A percentile compares a stretch with the other conserved stretches of the same genome.
Evolutionary conservation across 345 rosid genomes (phyloP).

Genomic region (Dimocarpus longan): DNA sequence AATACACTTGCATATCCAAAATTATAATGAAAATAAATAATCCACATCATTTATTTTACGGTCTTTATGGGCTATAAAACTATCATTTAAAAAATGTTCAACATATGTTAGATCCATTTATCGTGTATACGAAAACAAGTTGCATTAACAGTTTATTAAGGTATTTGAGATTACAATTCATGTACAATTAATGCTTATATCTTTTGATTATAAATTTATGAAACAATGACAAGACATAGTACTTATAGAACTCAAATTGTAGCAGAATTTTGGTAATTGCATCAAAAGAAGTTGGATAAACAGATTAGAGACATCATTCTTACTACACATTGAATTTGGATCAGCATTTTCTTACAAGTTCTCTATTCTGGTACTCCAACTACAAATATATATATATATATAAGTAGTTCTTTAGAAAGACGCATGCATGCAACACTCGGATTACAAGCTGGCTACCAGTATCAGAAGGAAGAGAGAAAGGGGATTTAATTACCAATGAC

Average conservation of each 20-base stretch:
- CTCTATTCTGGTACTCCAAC: too few relatives aligned
- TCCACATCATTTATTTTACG: neutral
- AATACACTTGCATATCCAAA: neutral
- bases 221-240: neutral
- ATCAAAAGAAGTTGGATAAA: too few relatives aligned
- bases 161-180: neutral
- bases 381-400: too few relatives aligned
- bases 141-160: neutral
- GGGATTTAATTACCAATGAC: slow-evolving; percentile 63
- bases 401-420: too few relatives aligned
- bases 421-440: neutral
- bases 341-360: too few relatives aligned
- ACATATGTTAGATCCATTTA: neutral
- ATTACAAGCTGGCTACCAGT: neutral
- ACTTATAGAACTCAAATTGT: too few relatives aligned
- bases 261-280: too few relatives aligned
- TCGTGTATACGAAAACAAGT: neutral
- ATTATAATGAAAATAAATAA: neutral
- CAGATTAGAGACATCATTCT: too few relatives aligned
- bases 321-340: too few relatives aligned
- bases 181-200: neutral
- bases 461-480: neutral
- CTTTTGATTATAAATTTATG: neutral
- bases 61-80: neutral
- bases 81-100: neutral